Conservation (phyloP, 2,329 filamentous ascomycete species). For the Aspergillus fumigatus region DNA sequence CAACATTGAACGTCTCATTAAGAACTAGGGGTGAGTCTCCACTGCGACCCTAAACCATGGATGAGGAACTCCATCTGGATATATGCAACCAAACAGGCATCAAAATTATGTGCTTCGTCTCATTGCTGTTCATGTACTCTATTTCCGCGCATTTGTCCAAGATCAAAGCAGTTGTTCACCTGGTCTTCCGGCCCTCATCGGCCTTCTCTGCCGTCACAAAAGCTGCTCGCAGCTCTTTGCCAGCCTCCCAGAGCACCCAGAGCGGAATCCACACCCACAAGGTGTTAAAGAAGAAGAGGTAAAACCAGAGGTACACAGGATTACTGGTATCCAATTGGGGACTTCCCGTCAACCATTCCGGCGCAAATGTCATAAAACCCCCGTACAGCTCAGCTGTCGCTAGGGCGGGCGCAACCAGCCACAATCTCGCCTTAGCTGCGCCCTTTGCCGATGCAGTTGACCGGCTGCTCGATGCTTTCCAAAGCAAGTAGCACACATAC, state of each 20-base stretch:
- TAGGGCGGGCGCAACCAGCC: constrained; percentile 55
- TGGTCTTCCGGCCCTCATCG: constrained; percentile 14
- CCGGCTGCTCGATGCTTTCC: constrained; percentile 24
- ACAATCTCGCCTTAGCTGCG: constrained; percentile 35
- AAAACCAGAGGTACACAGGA: constrained; percentile 60
- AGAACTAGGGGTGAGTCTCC: no score
- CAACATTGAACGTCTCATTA: no score
- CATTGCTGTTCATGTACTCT: background rate
- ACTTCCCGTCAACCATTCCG: constrained; percentile 59
- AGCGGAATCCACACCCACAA: constrained; percentile 58
- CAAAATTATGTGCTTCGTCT: background rate
- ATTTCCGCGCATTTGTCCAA: background rate
- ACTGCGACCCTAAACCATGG: no score
- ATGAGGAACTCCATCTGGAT: no score
- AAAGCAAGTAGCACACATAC: constrained; percentile 53
- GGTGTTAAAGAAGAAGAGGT: constrained; percentile 61
- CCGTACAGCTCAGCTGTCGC: constrained; percentile 63
- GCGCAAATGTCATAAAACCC: constrained; percentile 61
- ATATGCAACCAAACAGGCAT: no score
- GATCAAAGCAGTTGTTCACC: constrained; percentile 2
- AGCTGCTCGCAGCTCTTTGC: constrained; percentile 39
- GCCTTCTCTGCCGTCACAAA: constrained; percentile 30
- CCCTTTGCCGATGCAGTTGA: constrained; percentile 17
- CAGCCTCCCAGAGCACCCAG: constrained; percentile 54
- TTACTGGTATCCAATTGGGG: constrained; percentile 55